A percentile compares a stretch with the other conserved stretches of the same genome.
phyloP scores from a whole-genome alignment of 805 yeast genomes.

The Jamesozyma piceae region DNA sequence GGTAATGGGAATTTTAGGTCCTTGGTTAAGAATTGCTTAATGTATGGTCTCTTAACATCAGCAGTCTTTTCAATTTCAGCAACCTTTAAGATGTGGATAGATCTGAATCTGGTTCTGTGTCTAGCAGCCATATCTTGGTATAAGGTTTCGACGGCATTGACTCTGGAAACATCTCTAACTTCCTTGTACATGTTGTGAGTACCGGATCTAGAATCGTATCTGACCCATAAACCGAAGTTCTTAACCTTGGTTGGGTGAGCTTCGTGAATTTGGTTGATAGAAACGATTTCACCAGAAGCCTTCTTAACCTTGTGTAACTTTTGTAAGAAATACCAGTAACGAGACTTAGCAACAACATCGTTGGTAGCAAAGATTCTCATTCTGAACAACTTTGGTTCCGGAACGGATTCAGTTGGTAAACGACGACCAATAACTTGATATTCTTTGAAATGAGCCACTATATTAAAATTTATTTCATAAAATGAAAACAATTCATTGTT shows the following conservation, averaged over 20 bases:
- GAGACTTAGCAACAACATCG: constrained; percentile 98
- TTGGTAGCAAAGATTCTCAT: constrained; percentile 99
- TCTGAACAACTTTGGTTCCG: constrained; percentile 99
- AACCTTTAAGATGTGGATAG: constrained; percentile 98
- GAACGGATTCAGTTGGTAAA: constrained; percentile 97
- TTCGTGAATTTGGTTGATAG: constrained; percentile 86
- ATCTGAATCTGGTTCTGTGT: constrained; percentile 99
- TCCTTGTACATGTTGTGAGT: constrained; percentile 99
- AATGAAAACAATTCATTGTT: not conserved
- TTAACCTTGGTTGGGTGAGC: constrained; percentile 97
- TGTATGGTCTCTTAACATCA: constrained; percentile 98
- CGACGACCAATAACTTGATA: constrained; percentile 99
- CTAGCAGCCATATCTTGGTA: constrained; percentile 99
- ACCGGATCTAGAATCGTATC: constrained; percentile 99
- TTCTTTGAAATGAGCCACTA: constrained; percentile 95
- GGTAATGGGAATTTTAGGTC: constrained; percentile 99
- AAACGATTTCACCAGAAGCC: constrained; percentile 98
- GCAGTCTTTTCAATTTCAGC: constrained; percentile 96
- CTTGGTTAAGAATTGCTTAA: constrained; percentile 90
- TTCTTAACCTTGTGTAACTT: constrained; percentile 98
- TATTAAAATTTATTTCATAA: constrained; percentile 2
- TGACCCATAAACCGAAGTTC: constrained; percentile 99
- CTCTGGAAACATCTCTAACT: constrained; percentile 99
- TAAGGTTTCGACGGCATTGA: constrained; percentile 95
- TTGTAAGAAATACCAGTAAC: constrained; percentile 99